These are phyloP conservation scores for Panicum virgatum DNA, from an alignment of 202 grass and related monocot species.

Conservation along the genomic window DNA sequence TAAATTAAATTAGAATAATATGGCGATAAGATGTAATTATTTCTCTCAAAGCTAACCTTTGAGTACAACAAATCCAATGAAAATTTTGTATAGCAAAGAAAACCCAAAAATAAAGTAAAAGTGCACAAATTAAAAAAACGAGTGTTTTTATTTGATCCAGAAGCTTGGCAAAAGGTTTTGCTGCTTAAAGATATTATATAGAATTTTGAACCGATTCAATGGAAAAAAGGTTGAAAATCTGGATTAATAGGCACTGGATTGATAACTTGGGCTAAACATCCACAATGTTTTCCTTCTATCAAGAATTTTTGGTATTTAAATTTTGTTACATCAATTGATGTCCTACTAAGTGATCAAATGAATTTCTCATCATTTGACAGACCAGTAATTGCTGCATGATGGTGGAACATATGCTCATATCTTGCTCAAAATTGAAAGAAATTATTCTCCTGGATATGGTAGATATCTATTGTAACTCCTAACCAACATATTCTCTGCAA, in stretches of 20 bases:
- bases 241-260: background rate
- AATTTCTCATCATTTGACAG: background rate
- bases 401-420: background rate
- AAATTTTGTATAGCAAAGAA: background rate
- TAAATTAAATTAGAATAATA: background rate
- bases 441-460: background rate
- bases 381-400: background rate
- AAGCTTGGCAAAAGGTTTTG: background rate
- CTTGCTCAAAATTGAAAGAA: constrained; percentile 10
- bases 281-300: background rate
- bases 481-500: background rate
- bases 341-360: background rate
- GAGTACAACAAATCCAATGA: background rate
- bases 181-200: background rate
- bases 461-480: background rate
- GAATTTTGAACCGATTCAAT: background rate
- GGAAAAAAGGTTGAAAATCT: background rate
- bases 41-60: background rate
- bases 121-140: background rate
- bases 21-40: background rate
- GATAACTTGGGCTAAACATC: background rate
- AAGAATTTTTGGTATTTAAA: background rate
- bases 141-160: background rate
- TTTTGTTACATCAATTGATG: background rate
- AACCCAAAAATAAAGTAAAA: background rate